Conservation (phyloP, 1,139 yeast genomes). For the Suhomyces taliae region DNA sequence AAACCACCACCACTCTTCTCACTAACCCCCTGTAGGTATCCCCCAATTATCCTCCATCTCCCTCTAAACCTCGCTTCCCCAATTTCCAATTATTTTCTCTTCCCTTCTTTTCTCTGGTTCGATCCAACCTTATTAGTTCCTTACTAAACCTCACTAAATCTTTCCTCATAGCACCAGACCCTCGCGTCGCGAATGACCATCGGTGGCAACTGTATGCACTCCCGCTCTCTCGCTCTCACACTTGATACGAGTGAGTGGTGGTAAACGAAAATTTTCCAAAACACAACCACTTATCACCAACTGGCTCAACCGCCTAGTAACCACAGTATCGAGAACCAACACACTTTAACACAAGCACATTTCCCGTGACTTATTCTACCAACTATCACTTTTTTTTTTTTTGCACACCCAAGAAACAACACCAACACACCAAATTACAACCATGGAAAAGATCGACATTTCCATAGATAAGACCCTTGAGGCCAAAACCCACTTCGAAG, state of each 20-base stretch:
- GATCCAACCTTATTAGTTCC: no score
- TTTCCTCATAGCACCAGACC: no score
- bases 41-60: no score
- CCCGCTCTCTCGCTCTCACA: not conserved
- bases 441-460: not conserved
- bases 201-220: not conserved
- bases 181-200: not conserved
- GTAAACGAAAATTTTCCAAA: not conserved
- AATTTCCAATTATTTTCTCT: no score
- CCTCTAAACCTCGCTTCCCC: no score
- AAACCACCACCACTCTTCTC: no score
- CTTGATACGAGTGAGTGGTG: not conserved
- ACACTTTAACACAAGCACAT: no score
- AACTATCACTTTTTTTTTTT: not conserved
- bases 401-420: not conserved
- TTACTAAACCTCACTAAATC: no score
- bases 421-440: not conserved
- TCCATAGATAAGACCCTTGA: slow-evolving; percentile 60
- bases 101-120: no score
- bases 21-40: no score
- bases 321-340: not conserved
- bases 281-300: not conserved
- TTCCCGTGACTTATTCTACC: not conserved
- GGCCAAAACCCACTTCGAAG: slow-evolving; percentile 60
- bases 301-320: not conserved